Base-by-base conservation (phyloP, 495 filamentous ascomycete species). In the Aspergillus carlsbadensis region DNA sequence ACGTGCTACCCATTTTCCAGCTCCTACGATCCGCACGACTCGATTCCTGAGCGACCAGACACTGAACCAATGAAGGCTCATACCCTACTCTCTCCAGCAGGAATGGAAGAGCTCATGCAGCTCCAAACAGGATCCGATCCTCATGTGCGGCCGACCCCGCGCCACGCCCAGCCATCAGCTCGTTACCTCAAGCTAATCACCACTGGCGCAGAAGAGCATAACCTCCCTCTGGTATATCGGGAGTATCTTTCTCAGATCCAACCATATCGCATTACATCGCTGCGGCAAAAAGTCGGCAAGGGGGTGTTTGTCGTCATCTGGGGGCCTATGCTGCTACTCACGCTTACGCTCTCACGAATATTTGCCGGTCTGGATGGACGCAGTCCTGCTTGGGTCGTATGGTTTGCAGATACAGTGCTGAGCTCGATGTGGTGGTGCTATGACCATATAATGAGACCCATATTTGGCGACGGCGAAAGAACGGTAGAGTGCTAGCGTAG, bases 401-500 rank as follows among this genome's bases (percentile, higher is more conserved):
- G 43, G 20, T 24, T 81, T 2, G 69, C 66, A 18, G 77, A 76
- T 31, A 59, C 68, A 5, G 3, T 89, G 0, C 81, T 87, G 42
- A 70, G 66, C 21, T 43, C 68, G 0, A 68, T 91, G 56, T 98
- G 94, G 94, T 60, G 53, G 57, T 81, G 69, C 51, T 96, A 98
- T 76, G 93, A 97, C 74, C 36, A 10, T 2, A 62, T 86, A 21
- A 89, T 89, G 49, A 82, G 81, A 61, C 61, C 52, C 21, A 11
- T 88, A 0, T 96, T 95, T 75, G 92, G 93, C 26, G 88, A 97
- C 66, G 94, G 94, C 14, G 94, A 97, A 82, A 80, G 88, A 70
- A 94, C 91, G 11, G 62, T 75, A 24, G 35, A 46, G 35, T 15
- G 45, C 15, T 52, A 40, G 26, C 26, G 3, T 29, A 4, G 8